Evolutionary conservation across 345 rosid genomes (phyloP), one percentile per base, ranked within the genome.

Genomic region (Brassica juncea): DNA sequence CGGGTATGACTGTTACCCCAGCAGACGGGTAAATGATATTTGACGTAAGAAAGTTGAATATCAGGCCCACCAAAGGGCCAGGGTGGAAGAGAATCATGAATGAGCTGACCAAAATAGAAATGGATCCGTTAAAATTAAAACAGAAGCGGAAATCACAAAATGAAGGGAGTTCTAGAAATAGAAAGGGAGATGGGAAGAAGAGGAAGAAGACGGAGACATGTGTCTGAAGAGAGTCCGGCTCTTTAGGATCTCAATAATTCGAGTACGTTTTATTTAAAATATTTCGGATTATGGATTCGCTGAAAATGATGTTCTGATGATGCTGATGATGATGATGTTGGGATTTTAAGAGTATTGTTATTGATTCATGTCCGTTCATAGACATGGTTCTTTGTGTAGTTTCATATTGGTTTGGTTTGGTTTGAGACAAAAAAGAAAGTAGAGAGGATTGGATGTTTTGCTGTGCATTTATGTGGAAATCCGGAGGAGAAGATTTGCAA

Each of bases 401-500:
- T 42, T 42, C 12, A 39, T 37, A 34, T 35, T 47, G 15, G 16
- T 47, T 15, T 12, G 15, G 14, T 28, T 47, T 47, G 15, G 3
- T 42, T 5, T 47, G 15, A 5, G 6, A 12, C 27, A 72, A 8
- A 0, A 23, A 25, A 35, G 2, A 7, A 16, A 73, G 23, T 70
- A 72, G 19, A 30, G 12, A 23, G 72, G 47, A 23, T 42, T 12
- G 83, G 71, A 84, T 84, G 84, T 49, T 64, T 79, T 82, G 82
- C 3, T 83, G 85, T 15, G 83, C 82, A 86, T 74, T 83, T 70
- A 73, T 83, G 80, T 79, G 74, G 83, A 90, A 79, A 79, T 71
- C 86, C 42, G 93, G 86, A 69, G 87, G 77, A 44, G 89, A 84
- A 15, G 96, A 92, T 73, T 83, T 88, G 85, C 89, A 87, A 44